A percentile compares a stretch with the other conserved stretches of the same genome.
phyloP scores from a whole-genome alignment of 805 yeast genomes.

The Ogataea haglerorum region DNA sequence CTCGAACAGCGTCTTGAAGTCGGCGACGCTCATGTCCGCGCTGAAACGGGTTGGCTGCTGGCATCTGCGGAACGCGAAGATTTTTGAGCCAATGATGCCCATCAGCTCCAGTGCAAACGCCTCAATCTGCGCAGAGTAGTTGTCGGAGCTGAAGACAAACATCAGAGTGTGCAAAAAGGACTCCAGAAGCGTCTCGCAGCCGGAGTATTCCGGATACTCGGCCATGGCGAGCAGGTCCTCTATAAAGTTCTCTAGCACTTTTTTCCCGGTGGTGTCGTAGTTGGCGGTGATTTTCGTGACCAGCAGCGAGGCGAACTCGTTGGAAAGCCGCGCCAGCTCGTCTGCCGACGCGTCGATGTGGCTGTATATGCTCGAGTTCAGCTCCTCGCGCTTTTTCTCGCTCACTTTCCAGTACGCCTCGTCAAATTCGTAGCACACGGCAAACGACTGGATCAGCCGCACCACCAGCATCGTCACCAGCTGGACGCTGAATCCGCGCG shows the following conservation, averaged over 20 bases:
- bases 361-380: slow-evolving; percentile 11
- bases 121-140: slow-evolving; percentile 41
- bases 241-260: slow-evolving; percentile 48
- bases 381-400: slow-evolving; percentile 7
- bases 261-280: slow-evolving; percentile 33
- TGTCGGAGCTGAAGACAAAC: slow-evolving; percentile 37
- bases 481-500: slow-evolving; percentile 48
- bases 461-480: slow-evolving; percentile 45
- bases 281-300: slow-evolving; percentile 30
- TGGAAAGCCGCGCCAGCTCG: slow-evolving; percentile 18
- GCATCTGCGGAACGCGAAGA: slow-evolving; percentile 35
- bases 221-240: slow-evolving; percentile 54
- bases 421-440: slow-evolving; percentile 20
- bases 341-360: slow-evolving; percentile 8
- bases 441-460: slow-evolving; percentile 35
- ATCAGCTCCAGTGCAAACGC: slow-evolving; percentile 54
- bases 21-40: slow-evolving; percentile 4
- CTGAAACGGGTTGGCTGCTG: slow-evolving; percentile 3
- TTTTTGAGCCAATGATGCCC: slow-evolving; percentile 56
- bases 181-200: slow-evolving; percentile 47
- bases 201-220: slow-evolving; percentile 59
- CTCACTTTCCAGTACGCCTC: slow-evolving; percentile 23
- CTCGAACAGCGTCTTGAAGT: slow-evolving; percentile 7
- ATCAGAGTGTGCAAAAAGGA: slow-evolving; percentile 45
- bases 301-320: slow-evolving; percentile 31